Evolutionary conservation across 2,329 filamentous ascomycete species (phyloP).

Genomic region (Biscogniauxia marginata): DNA sequence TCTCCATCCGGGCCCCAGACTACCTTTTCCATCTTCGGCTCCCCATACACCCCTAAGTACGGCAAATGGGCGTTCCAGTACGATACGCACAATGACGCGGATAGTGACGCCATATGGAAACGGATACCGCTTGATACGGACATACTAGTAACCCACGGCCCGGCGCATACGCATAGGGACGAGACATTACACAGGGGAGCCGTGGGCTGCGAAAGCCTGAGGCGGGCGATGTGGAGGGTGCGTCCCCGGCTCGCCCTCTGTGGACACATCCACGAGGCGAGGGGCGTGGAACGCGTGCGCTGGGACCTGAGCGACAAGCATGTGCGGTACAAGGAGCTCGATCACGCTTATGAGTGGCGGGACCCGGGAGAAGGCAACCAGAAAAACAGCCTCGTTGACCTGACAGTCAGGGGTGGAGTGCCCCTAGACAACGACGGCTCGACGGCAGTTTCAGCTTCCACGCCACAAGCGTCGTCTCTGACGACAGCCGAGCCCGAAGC

Average conservation of each 20-base stretch:
- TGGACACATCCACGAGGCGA: slow-evolving; percentile 69
- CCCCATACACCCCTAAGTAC: slow-evolving; percentile 59
- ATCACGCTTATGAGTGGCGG: slow-evolving; percentile 47
- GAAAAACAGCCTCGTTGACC: slow-evolving; percentile 63
- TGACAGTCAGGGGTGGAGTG: slow-evolving; percentile 46
- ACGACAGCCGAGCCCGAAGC: neutral
- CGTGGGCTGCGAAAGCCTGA: slow-evolving; percentile 60
- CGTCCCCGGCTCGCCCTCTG: slow-evolving; percentile 66
- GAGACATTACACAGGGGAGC: slow-evolving; percentile 37
- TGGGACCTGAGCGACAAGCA: slow-evolving; percentile 53
- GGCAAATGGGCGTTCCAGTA: slow-evolving; percentile 70
- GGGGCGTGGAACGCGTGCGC: slow-evolving; percentile 60
- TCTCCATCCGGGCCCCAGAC: slow-evolving; percentile 56
- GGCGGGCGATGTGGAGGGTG: slow-evolving; percentile 56
- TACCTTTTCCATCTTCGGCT: slow-evolving; percentile 67
- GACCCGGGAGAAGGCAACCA: slow-evolving; percentile 55
- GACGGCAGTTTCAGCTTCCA: slow-evolving; percentile 2
- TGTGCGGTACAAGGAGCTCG: slow-evolving; percentile 44
- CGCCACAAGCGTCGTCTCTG: neutral
- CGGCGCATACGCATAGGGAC: slow-evolving; percentile 61
- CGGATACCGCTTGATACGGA: slow-evolving; percentile 61
- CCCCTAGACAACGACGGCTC: slow-evolving; percentile 49
- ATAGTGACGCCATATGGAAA: slow-evolving; percentile 50
- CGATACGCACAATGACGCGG: slow-evolving; percentile 23
- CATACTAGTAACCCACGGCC: slow-evolving; percentile 70